Evolutionary conservation across 1,284 basidiomycete genomes (phyloP).

Genomic region (Marasmius sp.): DNA sequence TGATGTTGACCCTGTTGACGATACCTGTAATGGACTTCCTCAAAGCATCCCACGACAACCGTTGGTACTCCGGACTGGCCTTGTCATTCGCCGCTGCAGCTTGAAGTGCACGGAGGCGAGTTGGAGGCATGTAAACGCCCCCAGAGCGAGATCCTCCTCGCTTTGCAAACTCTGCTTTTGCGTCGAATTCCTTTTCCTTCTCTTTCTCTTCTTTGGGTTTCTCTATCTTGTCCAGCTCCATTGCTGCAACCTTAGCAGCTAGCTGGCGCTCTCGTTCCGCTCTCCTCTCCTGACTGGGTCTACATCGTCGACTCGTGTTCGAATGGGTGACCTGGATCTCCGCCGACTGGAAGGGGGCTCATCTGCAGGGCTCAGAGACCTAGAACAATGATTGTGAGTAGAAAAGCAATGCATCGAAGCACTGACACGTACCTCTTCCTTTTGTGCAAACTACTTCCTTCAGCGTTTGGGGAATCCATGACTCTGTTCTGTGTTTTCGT

Average conservation of each 20-base stretch:
- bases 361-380: constrained; percentile 53
- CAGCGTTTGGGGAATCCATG: constrained; percentile 35
- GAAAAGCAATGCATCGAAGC: neutral
- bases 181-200: constrained; percentile 58
- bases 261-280: constrained; percentile 79
- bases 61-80: constrained; percentile 89
- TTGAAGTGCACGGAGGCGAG: constrained; percentile 88
- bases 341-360: constrained; percentile 63
- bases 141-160: constrained; percentile 80
- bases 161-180: constrained; percentile 81
- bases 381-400: constrained; percentile 22
- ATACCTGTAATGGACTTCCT: constrained; percentile 99
- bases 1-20: constrained; percentile 96
- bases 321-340: constrained; percentile 52
- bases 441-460: constrained; percentile 41
- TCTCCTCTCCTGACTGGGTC: constrained; percentile 82
- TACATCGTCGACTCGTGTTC: constrained; percentile 68
- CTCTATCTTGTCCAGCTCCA: constrained; percentile 65
- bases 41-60: constrained; percentile 96
- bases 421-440: constrained; percentile 52
- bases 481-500: constrained; percentile 48
- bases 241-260: constrained; percentile 68
- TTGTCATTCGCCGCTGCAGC: constrained; percentile 86
- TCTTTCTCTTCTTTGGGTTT: constrained; percentile 46
- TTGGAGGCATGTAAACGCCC: constrained; percentile 96